These are phyloP conservation scores for Capronia coronata DNA, from an alignment of 2,329 filamentous ascomycete genomes.

Conservation along the genomic window DNA sequence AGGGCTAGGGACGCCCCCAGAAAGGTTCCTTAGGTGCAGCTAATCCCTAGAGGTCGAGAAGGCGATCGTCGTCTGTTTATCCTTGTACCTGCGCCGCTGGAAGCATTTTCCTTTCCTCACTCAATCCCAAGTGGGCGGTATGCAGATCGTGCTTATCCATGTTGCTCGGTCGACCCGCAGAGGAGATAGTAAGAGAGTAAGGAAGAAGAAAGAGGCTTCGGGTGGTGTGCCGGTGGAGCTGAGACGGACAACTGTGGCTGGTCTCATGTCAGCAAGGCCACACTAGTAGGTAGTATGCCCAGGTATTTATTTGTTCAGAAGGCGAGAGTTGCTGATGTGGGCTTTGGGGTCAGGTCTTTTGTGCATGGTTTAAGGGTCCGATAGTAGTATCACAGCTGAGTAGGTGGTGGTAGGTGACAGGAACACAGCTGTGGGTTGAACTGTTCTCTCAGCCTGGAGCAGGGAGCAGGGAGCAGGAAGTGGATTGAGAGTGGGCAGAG, in stretches of 20 bases:
- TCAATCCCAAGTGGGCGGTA: neutral
- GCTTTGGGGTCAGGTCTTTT: neutral
- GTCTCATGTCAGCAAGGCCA: neutral
- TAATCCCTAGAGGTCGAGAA: neutral
- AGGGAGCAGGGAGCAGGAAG: neutral
- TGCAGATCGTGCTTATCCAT: too few species aligned
- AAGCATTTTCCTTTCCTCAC: neutral
- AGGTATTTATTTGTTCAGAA: neutral
- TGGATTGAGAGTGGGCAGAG: neutral
- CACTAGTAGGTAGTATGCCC: neutral
- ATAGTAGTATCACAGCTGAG: neutral
- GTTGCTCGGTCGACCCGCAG: too few species aligned
- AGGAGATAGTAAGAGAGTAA: neutral
- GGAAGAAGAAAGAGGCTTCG: neutral
- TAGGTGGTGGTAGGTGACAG: too few species aligned
- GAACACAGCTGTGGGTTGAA: too few species aligned
- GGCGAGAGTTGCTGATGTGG: neutral
- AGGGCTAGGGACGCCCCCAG: neutral
- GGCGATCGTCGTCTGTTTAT: neutral
- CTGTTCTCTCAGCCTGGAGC: neutral
- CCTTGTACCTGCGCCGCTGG: neutral
- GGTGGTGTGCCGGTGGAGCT: conserved; percentile 5
- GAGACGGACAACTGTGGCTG: conserved; percentile 10
- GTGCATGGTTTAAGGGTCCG: neutral
- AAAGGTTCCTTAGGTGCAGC: neutral